Base-by-base conservation (phyloP, 768 basidiomycete genomes). In the Crepidotus variabilis region DNA sequence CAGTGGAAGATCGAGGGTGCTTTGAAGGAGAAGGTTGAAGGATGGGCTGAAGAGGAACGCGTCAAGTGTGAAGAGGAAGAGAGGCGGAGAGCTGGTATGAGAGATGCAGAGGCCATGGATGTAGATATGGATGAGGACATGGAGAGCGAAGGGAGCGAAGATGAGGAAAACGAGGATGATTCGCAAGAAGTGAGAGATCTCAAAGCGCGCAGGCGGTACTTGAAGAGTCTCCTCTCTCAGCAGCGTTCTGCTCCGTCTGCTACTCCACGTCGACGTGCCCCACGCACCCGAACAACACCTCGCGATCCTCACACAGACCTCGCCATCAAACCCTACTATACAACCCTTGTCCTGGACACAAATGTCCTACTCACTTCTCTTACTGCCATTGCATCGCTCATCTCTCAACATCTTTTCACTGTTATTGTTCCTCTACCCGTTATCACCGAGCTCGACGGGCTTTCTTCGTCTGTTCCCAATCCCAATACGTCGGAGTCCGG, bases 361-460 rank as follows among this genome's bases (percentile, higher is more conserved):
- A 98, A 98, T 73, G 91, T 98, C 55, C 77, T 99, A 0, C 80
- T 98, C 14, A 89, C 92, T 0, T 93, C 92, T 0, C 77, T 98
- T 3, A 69, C 85, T 0, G 75, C 88, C 61, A 78, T 99, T 57
- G 70, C 82, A 0, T 80, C 86, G 11, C 77, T 98, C 57, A 77
- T 98, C 51, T 92, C 96, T 69, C 86, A 84, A 57, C 71, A 85
- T 16, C 76, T 75, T 23, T 98, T 94, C 94, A 97, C 92, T 0
- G 78, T 96, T 47, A 77, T 99, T 56, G 76, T 99, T 0, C 97
- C 97, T 2, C 81, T 98, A 2, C 95, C 94, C 0, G 96, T 97
- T 59, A 82, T 98, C 66, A 98, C 95, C 80, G 97, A 99, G 63
- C 86, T 99, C 7, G 96, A 99, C 61, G 94, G 94, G n/a, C 84